These are phyloP conservation scores for Royoungia palumana DNA, from an alignment of 768 basidiomycete genomes.

Conservation along the genomic window DNA sequence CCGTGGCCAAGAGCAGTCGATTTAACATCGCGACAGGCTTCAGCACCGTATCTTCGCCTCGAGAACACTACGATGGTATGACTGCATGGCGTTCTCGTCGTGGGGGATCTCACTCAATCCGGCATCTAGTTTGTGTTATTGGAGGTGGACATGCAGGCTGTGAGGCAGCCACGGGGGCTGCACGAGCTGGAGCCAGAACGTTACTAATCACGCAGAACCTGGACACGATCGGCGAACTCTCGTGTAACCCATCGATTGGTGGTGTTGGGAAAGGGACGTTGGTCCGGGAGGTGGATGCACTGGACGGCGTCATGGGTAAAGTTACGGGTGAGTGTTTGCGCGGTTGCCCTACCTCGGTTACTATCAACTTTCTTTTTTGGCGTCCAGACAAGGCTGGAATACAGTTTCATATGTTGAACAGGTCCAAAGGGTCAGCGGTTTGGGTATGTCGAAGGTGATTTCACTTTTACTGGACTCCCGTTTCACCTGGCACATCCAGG, in stretches of 20 bases:
- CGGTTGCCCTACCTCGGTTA: neutral
- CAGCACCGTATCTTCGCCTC: neutral
- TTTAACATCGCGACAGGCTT: constrained; percentile 1
- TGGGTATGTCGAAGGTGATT: constrained; percentile 57
- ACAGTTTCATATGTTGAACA: constrained; percentile 83
- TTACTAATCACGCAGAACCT: constrained; percentile 78
- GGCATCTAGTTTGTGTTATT: constrained; percentile 70
- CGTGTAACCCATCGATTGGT: constrained; percentile 91
- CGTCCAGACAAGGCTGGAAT: constrained; percentile 78
- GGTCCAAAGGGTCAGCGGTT: constrained; percentile 83
- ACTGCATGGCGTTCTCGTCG: neutral
- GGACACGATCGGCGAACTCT: constrained; percentile 78
- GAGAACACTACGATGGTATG: constrained; percentile 26
- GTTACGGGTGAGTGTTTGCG: constrained; percentile 59
- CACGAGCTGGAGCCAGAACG: constrained; percentile 78
- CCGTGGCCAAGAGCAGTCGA: neutral
- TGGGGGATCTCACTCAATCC: constrained; percentile 35
- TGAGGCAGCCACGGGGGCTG: constrained; percentile 85
- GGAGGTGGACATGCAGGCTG: constrained; percentile 93
- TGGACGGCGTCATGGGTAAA: constrained; percentile 82
- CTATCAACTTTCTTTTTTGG: neutral
- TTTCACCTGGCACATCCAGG: constrained; percentile 41
- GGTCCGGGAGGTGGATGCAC: constrained; percentile 87
- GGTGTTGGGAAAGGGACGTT: constrained; percentile 91
- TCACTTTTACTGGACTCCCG: too few species aligned